Conservation (phyloP, 1,284 basidiomycete species). For the Ganoderma sinense region DNA sequence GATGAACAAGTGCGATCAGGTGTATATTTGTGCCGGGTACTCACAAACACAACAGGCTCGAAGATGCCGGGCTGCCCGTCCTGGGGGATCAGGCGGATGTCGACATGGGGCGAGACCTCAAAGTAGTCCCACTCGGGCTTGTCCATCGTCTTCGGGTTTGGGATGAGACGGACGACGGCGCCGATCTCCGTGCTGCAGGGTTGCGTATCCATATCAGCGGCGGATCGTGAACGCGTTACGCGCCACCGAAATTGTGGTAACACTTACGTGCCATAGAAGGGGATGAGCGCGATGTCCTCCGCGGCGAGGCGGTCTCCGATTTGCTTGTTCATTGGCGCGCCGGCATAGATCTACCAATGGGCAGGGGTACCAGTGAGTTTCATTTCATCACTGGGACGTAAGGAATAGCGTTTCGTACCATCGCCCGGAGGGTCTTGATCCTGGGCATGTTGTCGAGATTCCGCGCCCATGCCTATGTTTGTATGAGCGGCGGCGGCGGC, state of each 20-base stretch:
- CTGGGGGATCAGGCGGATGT: conserved; percentile 30
- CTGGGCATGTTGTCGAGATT: conserved; percentile 26
- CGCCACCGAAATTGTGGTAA: neutral
- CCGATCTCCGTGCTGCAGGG: conserved; percentile 27
- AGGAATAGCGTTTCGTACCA: conserved; percentile 27
- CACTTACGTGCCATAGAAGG: conserved; percentile 41
- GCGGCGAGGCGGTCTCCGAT: conserved; percentile 38
- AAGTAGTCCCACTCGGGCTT: conserved; percentile 40
- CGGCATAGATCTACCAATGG: conserved; percentile 40
- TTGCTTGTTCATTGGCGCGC: conserved; percentile 40
- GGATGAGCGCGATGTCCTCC: conserved; percentile 35
- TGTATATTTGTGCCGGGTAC: neutral
- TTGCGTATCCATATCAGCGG: neutral
- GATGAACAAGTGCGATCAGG: neutral
- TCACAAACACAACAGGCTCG: conserved; percentile 36
- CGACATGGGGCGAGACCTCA: conserved; percentile 28
- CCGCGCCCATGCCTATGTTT: conserved; percentile 32
- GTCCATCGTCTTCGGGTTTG: conserved; percentile 18
- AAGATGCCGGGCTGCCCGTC: conserved; percentile 31
- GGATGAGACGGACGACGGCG: conserved; percentile 19
- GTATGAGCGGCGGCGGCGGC: neutral
- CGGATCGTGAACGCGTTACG: neutral
- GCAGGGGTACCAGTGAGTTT: neutral
- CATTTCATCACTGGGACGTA: neutral
- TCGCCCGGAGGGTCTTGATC: conserved; percentile 32